phyloP scores from a whole-genome alignment of 2,329 filamentous ascomycete species.

The Neonectria ditissima region DNA sequence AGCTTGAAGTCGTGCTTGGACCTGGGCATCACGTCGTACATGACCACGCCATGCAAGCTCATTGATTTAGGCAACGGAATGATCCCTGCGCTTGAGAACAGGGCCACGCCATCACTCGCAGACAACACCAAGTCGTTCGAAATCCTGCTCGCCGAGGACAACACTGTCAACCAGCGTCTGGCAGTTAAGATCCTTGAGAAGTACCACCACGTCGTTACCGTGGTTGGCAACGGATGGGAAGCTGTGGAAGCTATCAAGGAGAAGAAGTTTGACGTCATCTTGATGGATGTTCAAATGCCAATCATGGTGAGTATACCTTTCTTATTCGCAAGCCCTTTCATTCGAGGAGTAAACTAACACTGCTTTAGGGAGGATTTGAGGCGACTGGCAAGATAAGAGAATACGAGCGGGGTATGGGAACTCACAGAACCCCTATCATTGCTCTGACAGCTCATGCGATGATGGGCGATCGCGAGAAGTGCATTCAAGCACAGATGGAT shows the following conservation, averaged over 20 bases:
- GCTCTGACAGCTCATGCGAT: constrained; percentile 97
- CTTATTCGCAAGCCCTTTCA: neutral
- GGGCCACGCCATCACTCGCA: constrained; percentile 89
- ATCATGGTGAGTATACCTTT: constrained; percentile 77
- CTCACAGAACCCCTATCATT: constrained; percentile 92
- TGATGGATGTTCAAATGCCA: constrained; percentile 99
- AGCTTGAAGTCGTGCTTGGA: constrained; percentile 94
- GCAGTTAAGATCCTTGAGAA: constrained; percentile 98
- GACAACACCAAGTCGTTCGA: constrained; percentile 97
- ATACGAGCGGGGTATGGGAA: constrained; percentile 85
- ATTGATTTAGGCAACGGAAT: constrained; percentile 97
- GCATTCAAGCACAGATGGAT: constrained; percentile 98
- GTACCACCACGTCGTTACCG: constrained; percentile 91
- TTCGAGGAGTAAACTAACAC: constrained; percentile 50
- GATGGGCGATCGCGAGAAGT: constrained; percentile 98
- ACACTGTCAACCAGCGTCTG: constrained; percentile 94
- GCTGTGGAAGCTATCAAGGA: constrained; percentile 92
- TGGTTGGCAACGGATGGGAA: constrained; percentile 94
- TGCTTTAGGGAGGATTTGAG: constrained; percentile 87
- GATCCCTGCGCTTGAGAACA: constrained; percentile 93
- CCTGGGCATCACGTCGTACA: constrained; percentile 97
- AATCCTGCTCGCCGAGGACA: constrained; percentile 95
- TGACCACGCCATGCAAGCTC: constrained; percentile 94
- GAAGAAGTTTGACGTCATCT: constrained; percentile 93
- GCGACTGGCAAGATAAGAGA: constrained; percentile 96